Base-by-base conservation (phyloP, 164 flowering plant species). In the Berberis vulgaris region DNA sequence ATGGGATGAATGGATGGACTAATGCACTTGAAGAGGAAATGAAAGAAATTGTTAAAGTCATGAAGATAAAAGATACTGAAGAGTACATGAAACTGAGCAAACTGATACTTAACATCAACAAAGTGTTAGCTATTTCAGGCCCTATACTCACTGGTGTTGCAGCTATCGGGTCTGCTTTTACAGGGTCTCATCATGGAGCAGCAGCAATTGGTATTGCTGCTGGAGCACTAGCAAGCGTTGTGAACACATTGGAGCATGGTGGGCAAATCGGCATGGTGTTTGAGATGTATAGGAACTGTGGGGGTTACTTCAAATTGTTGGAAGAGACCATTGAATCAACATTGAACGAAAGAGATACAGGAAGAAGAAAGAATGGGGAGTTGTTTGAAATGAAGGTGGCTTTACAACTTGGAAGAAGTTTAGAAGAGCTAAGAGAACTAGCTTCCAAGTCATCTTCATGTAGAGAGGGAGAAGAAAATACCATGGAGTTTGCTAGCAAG, bases 261-360 rank as follows among this genome's bases (percentile, higher is more conserved):
- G 85, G 89, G 45, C 85, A 85, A 72, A 76, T 85, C 1, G 90
- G 87, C 4, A 85, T 83, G 86, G 79, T 83, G 60, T 67, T 77
- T 47, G 87, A 83, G 73, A 78, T 81, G 85, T 83, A 81, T 38
- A 56, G 83, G 49, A 78, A 63, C 69, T 65, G 65, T 49, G 82
- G 77, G 0, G 87, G 87, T 0, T 72, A 60, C n/a, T 81, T 78
- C 38, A 55, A 57, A 39, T 61, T 69, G 1, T 46, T 83, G 60
- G 79, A 76, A 60, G 83, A 78, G 68, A 49, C 68, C 13, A 78
- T 79, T 13, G 74, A 70, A 59, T 63, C 68, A 0, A 72, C 70
- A 2, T 39, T 80, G 46, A 44, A 54, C 3, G 80, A 81, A 59
- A 62, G 49, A 45, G 78, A 75, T 7, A 3, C 56, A 43, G 69